Percentiles rank a stretch among this genome's conserved stretches.
Conservation (phyloP, 495 filamentous ascomycete species). For the Chaetomium cochliodes region DNA sequence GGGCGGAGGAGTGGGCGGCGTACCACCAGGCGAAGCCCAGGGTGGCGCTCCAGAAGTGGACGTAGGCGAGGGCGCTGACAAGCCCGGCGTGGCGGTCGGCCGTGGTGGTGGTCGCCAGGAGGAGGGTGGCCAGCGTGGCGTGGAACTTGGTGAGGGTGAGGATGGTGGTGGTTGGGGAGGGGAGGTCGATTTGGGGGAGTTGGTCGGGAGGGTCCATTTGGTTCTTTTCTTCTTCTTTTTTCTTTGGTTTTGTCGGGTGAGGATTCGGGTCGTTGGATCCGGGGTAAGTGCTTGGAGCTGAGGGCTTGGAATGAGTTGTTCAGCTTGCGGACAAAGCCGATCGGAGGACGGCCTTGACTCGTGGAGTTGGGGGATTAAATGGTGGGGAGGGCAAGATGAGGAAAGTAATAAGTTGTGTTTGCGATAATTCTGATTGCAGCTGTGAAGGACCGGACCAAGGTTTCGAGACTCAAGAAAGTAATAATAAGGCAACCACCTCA, state of each 20-base stretch:
- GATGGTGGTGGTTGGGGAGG: neutral
- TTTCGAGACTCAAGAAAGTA: no score
- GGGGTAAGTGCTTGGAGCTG: no score
- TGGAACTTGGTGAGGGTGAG: conserved; percentile 9
- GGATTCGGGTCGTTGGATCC: neutral
- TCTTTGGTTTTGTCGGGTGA: neutral
- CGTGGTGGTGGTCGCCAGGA: neutral
- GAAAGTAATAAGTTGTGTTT: no score
- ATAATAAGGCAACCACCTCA: no score
- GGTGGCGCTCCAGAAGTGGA: conserved; percentile 17
- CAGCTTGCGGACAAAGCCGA: no score
- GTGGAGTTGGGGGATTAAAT: no score
- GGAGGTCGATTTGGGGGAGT: neutral
- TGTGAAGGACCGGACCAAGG: no score
- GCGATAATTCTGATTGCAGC: no score
- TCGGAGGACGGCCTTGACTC: no score
- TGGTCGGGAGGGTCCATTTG: neutral
- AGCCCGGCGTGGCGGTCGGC: neutral
- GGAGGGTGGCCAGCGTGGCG: conserved; percentile 3
- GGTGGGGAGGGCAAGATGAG: no score
- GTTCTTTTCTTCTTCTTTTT: neutral
- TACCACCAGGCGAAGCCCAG: conserved; percentile 18
- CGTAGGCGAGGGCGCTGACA: neutral
- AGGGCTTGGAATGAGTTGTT: no score
- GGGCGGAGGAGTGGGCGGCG: neutral